Conservation (phyloP, 129 eudicot genomes). For the Dittrichia graveolens region DNA sequence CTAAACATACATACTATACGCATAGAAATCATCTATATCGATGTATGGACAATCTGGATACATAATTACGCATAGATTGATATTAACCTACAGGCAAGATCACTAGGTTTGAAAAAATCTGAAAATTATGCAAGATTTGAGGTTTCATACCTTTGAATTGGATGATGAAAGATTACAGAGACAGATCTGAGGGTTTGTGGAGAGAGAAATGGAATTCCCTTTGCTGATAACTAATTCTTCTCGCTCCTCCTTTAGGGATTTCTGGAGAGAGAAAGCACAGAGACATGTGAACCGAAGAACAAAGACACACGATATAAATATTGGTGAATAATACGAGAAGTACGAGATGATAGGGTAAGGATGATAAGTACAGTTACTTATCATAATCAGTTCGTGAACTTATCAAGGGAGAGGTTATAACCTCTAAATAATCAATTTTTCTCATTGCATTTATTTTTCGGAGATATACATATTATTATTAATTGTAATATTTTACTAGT, state of each 20-base stretch:
- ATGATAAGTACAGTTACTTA: neutral
- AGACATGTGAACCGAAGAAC: conserved; percentile 30
- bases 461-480: too few relatives aligned
- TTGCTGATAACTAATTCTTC: conserved; percentile 12
- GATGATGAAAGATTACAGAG: conserved; percentile 30
- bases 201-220: conserved; percentile 22
- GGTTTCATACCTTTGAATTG: conserved; percentile 25
- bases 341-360: conserved; percentile 32
- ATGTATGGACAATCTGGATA: conserved; percentile 1
- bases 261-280: conserved; percentile 26
- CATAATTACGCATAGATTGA: conserved; percentile 11
- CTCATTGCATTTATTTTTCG: too few relatives aligned
- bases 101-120: conserved; percentile 6
- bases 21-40: conserved; percentile 19
- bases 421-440: neutral
- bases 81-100: conserved; percentile 9
- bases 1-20: conserved; percentile 8
- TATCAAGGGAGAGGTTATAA: conserved; percentile 13
- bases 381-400: neutral
- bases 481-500: too few relatives aligned
- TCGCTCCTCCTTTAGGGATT: conserved; percentile 33
- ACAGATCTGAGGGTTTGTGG: conserved; percentile 37
- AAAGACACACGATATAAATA: conserved; percentile 31
- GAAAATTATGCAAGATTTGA: conserved; percentile 15
- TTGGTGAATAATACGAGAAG: conserved; percentile 32